These are phyloP conservation scores for Rutidosis leptorrhynchoides DNA, from an alignment of 129 eudicot genomes.

Conservation along the genomic window DNA sequence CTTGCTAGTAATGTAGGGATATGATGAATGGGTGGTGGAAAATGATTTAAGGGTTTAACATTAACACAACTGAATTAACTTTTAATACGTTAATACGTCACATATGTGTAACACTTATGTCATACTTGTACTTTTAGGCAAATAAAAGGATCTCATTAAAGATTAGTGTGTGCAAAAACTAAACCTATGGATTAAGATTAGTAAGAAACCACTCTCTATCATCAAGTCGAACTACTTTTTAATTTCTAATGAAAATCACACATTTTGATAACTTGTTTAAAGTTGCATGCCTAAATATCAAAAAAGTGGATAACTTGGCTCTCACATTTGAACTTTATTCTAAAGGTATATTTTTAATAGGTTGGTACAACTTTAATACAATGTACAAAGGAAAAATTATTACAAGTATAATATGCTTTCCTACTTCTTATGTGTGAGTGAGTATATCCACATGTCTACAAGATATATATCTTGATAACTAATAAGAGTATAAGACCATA, in stretches of 20 bases:
- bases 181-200: background rate
- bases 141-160: background rate
- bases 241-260: too few relatives aligned
- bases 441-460: too few relatives aligned
- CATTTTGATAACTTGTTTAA: background rate
- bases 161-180: background rate
- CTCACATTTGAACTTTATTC: background rate
- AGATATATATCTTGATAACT: too few relatives aligned
- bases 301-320: background rate
- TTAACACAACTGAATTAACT: background rate
- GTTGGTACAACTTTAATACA: too few relatives aligned
- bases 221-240: too few relatives aligned
- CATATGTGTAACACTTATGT: background rate
- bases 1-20: too few relatives aligned
- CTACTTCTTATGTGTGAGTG: too few relatives aligned
- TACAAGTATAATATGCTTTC: too few relatives aligned
- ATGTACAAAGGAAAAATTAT: too few relatives aligned
- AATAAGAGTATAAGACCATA: too few relatives aligned
- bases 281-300: constrained; percentile 5
- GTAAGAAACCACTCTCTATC: too few relatives aligned
- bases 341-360: background rate
- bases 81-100: background rate
- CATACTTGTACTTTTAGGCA: background rate
- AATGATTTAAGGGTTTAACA: background rate
- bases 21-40: background rate